These are phyloP conservation scores for Myriangium duriaei DNA, from an alignment of 2,329 filamentous ascomycete genomes.

Conservation along the genomic window DNA sequence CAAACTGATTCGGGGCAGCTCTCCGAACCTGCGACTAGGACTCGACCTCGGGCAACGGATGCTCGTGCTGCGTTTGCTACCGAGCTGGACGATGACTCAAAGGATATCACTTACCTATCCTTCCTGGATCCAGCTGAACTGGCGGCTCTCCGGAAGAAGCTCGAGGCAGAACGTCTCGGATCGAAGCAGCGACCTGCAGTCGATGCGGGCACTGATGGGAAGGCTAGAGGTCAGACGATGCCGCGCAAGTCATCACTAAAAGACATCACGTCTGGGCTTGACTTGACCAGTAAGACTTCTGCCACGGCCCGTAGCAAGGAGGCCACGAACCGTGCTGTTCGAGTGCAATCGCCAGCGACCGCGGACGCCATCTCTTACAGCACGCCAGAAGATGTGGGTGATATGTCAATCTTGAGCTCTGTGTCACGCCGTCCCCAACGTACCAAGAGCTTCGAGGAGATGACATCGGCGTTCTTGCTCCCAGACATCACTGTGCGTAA, in stretches of 20 bases:
- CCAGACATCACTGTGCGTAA: conserved; percentile 9
- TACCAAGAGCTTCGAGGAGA: conserved; percentile 33
- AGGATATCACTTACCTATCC: conserved; percentile 42
- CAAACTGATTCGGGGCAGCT: neutral
- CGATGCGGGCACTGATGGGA: conserved; percentile 14
- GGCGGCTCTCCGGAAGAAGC: conserved; percentile 39
- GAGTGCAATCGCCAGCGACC: conserved; percentile 24
- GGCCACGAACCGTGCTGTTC: conserved; percentile 22
- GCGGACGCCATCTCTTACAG: conserved; percentile 18
- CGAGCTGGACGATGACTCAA: conserved; percentile 16
- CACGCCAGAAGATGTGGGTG: conserved; percentile 22
- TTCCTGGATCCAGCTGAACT: conserved; percentile 42
- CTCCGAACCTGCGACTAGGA: neutral
- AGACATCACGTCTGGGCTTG: conserved; percentile 29
- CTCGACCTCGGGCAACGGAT: neutral
- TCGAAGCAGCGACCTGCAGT: conserved; percentile 25
- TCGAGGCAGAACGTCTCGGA: conserved; percentile 42
- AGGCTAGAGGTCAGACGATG: conserved; percentile 28
- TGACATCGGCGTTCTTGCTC: conserved; percentile 41
- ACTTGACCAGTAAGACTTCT: conserved; percentile 22
- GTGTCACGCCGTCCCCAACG: conserved; percentile 37
- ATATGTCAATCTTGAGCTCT: conserved; percentile 37
- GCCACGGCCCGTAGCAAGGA: conserved; percentile 14
- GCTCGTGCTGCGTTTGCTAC: conserved; percentile 9
- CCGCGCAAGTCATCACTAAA: conserved; percentile 46